These are phyloP conservation scores for Blumeriella jaapii DNA, from an alignment of 2,329 filamentous ascomycete species.

Conservation along the genomic window DNA sequence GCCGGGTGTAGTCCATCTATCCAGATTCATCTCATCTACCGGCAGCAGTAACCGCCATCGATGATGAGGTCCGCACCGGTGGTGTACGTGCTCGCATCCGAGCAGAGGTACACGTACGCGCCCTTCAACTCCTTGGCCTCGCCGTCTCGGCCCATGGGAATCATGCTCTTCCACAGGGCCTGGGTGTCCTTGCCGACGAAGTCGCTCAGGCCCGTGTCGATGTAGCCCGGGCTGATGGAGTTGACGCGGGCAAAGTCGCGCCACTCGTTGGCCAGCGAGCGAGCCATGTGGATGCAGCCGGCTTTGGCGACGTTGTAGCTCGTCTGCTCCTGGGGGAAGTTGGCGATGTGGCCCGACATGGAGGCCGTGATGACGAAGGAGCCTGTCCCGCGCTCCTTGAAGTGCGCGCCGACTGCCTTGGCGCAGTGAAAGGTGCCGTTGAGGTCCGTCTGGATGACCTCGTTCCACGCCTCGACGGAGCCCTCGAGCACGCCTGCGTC, in stretches of 20 bases:
- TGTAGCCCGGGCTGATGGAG: constrained; percentile 56
- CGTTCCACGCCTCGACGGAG: constrained; percentile 53
- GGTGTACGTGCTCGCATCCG: constrained; percentile 36
- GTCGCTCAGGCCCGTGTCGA: constrained; percentile 52
- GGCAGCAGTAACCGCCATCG: constrained; percentile 37
- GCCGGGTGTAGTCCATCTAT: too few species aligned
- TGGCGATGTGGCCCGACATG: constrained; percentile 45
- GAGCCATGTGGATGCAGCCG: constrained; percentile 52
- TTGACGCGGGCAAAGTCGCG: constrained; percentile 58
- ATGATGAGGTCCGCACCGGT: constrained; percentile 38
- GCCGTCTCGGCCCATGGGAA: constrained; percentile 45
- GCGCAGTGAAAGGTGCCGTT: constrained; percentile 56
- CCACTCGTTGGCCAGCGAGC: constrained; percentile 58
- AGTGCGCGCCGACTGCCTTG: constrained; percentile 54
- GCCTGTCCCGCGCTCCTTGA: constrained; percentile 53
- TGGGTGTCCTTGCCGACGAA: constrained; percentile 48
- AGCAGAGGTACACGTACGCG: constrained; percentile 38
- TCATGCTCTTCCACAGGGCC: constrained; percentile 47
- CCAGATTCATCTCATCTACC: too few species aligned
- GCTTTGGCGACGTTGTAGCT: constrained; percentile 57
- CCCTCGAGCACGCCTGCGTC: constrained; percentile 58
- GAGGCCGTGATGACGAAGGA: constrained; percentile 56
- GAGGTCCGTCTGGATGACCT: constrained; percentile 54
- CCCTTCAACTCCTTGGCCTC: constrained; percentile 54
- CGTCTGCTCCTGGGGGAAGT: constrained; percentile 52